These are phyloP conservation scores for Styphnolobium japonicum DNA, from an alignment of 306 rosid genomes.

Conservation along the genomic window DNA sequence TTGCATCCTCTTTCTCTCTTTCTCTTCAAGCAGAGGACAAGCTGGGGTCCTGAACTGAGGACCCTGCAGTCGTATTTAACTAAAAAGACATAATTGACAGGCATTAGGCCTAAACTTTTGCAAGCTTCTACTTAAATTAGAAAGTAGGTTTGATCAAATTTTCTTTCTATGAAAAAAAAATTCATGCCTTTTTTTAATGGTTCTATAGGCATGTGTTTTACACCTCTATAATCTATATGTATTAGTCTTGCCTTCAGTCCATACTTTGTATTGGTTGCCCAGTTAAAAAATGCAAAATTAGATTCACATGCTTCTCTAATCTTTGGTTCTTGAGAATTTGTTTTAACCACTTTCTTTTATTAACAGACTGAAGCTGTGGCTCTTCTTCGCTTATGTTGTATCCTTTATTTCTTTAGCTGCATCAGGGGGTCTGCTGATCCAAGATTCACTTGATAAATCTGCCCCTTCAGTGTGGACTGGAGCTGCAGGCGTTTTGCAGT, in stretches of 20 bases:
- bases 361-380: conserved; percentile 96
- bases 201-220: too few species aligned
- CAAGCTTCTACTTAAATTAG: not conserved
- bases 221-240: too few species aligned
- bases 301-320: conserved; percentile 5
- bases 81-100: not conserved
- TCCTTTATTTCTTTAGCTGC: conserved; percentile 98
- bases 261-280: not conserved
- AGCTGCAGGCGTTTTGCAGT: conserved; percentile 90
- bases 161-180: not conserved
- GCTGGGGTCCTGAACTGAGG: not conserved
- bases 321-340: conserved; percentile 3
- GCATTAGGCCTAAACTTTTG: not conserved
- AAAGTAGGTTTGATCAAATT: not conserved
- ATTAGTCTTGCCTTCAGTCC: not conserved
- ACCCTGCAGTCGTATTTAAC: not conserved
- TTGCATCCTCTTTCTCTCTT: not conserved
- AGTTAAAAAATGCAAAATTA: not conserved
- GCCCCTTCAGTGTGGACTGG: conserved; percentile 95
- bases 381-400: conserved; percentile 92
- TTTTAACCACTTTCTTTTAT: conserved; percentile 28
- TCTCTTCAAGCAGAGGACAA: not conserved
- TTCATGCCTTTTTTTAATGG: too few species aligned
- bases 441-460: conserved; percentile 77
- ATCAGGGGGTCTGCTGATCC: conserved; percentile 87